Evolutionary conservation across 768 basidiomycete species (phyloP).

Genomic region (Auricularia sp.): DNA sequence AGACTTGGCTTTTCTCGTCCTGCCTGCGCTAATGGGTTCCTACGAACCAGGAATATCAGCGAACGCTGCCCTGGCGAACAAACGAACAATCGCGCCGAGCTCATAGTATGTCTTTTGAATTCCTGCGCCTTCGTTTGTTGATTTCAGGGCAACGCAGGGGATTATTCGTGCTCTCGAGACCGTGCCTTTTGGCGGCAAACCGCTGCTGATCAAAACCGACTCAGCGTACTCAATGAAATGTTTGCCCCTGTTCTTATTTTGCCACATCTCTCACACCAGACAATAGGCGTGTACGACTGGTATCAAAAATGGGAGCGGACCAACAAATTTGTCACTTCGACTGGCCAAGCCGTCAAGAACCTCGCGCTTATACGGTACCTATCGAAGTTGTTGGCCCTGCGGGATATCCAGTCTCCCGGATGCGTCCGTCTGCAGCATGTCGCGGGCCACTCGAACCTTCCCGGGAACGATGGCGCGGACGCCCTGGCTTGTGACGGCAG

Average conservation of each 20-base stretch:
- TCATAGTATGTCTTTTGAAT: not conserved
- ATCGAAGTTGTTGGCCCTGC: too few relatives aligned
- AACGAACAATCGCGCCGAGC: constrained; percentile 22
- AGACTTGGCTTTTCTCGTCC: not conserved
- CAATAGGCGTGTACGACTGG: too few relatives aligned
- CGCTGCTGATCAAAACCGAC: constrained; percentile 74
- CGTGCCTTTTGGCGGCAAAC: constrained; percentile 41
- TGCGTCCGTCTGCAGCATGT: constrained; percentile 63
- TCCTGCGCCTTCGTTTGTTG: not conserved
- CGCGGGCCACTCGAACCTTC: constrained; percentile 63
- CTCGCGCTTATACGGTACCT: too few relatives aligned
- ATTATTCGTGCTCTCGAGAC: constrained; percentile 78
- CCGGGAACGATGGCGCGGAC: constrained; percentile 87
- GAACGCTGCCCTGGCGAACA: constrained; percentile 36
- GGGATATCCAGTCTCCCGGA: constrained; percentile 18
- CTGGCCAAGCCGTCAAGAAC: too few relatives aligned
- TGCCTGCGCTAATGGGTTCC: not conserved
- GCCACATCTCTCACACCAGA: too few relatives aligned
- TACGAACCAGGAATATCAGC: constrained; percentile 52
- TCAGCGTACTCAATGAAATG: constrained; percentile 79
- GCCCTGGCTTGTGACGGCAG: constrained; percentile 53
- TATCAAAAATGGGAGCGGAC: too few relatives aligned
- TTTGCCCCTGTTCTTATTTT: constrained; percentile 20
- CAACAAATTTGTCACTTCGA: too few relatives aligned
- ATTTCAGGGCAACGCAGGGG: constrained; percentile 40